Conservation (phyloP, 352 stramenopile genomes). For the Phytopythium kandeliae region DNA sequence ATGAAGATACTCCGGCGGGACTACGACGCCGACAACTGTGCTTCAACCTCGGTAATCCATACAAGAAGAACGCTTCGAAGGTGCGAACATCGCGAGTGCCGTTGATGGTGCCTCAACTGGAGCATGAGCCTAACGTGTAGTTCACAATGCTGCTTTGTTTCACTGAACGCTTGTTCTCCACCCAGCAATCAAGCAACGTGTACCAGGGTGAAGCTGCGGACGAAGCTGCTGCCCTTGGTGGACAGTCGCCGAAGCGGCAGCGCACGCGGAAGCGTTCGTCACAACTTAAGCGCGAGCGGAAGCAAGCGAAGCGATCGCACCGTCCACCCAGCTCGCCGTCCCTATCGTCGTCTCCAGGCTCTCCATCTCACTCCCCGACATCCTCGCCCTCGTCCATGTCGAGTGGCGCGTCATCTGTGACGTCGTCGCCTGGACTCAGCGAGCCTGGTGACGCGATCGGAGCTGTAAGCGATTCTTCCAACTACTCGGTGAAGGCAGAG, state of each 20-base stretch:
- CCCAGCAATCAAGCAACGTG: slow-evolving; percentile 62
- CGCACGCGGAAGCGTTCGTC: slow-evolving; percentile 82
- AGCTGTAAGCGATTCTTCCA: slow-evolving; percentile 37
- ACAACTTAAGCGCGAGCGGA: slow-evolving; percentile 74
- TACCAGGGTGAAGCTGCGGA: slow-evolving; percentile 83
- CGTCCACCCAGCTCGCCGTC: slow-evolving; percentile 61
- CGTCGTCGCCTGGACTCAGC: slow-evolving; percentile 61
- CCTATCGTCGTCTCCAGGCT: slow-evolving; percentile 64
- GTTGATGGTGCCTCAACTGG: neutral
- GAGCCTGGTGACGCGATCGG: slow-evolving; percentile 56
- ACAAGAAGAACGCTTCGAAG: slow-evolving; percentile 88
- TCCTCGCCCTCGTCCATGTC: slow-evolving; percentile 49
- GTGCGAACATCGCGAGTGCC: slow-evolving; percentile 9
- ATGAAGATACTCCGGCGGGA: slow-evolving; percentile 76
- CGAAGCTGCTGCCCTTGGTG: slow-evolving; percentile 70
- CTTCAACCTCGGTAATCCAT: slow-evolving; percentile 85
- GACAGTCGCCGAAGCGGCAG: slow-evolving; percentile 74
- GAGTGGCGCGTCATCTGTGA: slow-evolving; percentile 39
- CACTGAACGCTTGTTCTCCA: neutral
- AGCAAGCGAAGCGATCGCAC: slow-evolving; percentile 64
- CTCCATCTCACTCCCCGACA: slow-evolving; percentile 56
- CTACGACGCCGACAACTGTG: slow-evolving; percentile 70
- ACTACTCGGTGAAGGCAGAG: slow-evolving; percentile 78
- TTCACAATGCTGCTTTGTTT: too few relatives aligned
- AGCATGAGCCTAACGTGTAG: too few relatives aligned